A percentile compares a stretch with the other conserved stretches of the same genome.
Evolutionary conservation across 805 yeast species (phyloP).

Genomic region (Myxozyma melibiosi): DNA sequence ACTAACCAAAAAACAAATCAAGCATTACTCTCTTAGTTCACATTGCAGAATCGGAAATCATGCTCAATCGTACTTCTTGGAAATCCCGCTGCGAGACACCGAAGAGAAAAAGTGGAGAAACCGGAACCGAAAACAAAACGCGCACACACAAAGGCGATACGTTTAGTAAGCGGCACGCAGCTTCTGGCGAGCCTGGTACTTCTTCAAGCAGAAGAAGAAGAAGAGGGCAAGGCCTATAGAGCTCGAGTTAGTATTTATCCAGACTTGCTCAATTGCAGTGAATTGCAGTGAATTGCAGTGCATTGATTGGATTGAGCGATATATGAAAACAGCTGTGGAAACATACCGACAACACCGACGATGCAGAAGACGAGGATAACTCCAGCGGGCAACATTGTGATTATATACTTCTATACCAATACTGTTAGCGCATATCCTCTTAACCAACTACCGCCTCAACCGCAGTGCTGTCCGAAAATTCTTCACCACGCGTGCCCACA

Average conservation of each 20-base stretch:
- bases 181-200: constrained; percentile 47
- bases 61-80: too few relatives aligned
- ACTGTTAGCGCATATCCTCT: too few relatives aligned
- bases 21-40: too few relatives aligned
- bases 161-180: constrained; percentile 33
- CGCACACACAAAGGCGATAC: not conserved
- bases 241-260: constrained; percentile 42
- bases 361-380: constrained; percentile 66
- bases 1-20: too few relatives aligned
- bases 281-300: not conserved
- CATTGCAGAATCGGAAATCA: too few relatives aligned
- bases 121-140: not conserved
- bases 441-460: too few relatives aligned
- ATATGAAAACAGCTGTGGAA: too few relatives aligned
- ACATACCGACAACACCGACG: constrained; percentile 44
- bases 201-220: constrained; percentile 47
- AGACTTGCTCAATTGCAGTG: not conserved
- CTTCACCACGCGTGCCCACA: too few relatives aligned
- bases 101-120: not conserved
- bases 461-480: too few relatives aligned
- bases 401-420: constrained; percentile 2
- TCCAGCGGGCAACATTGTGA: constrained; percentile 67
- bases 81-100: too few relatives aligned
- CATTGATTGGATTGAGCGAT: too few relatives aligned
- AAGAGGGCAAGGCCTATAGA: constrained; percentile 45